These are phyloP conservation scores for Caloboletus firmus DNA, from an alignment of 1,284 basidiomycete genomes.

Conservation along the genomic window DNA sequence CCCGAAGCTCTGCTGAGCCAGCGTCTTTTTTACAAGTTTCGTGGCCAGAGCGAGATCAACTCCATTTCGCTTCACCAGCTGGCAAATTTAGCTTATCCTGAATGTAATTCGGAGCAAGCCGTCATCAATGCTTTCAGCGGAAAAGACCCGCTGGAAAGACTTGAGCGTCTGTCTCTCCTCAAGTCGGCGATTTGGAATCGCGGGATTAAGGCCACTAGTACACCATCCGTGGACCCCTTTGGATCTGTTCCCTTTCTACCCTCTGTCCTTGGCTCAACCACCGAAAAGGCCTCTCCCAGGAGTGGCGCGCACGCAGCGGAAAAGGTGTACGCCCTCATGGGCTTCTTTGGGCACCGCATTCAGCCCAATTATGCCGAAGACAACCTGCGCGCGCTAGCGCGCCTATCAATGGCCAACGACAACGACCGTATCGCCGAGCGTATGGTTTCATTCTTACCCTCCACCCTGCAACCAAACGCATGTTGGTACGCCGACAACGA, in stretches of 20 bases:
- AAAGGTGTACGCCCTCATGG: conserved; percentile 22
- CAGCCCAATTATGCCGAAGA: conserved; percentile 11
- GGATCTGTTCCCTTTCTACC: no score
- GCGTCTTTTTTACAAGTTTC: conserved; percentile 12
- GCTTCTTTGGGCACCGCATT: conserved; percentile 24
- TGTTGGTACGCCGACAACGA: conserved; percentile 22
- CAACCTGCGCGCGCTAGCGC: conserved; percentile 17
- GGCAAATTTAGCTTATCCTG: conserved; percentile 15
- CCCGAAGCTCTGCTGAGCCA: conserved; percentile 21
- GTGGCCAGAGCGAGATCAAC: conserved; percentile 1
- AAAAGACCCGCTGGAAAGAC: conserved; percentile 8
- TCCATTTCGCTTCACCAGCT: conserved; percentile 7
- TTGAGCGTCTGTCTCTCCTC: conserved; percentile 16
- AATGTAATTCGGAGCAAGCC: neutral
- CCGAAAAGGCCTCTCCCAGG: neutral
- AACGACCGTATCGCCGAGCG: conserved; percentile 22
- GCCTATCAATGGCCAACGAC: conserved; percentile 26
- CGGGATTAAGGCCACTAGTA: neutral
- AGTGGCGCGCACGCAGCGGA: conserved; percentile 14
- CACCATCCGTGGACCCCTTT: neutral
- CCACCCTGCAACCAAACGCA: neutral
- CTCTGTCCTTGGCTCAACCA: no score
- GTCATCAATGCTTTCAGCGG: neutral
- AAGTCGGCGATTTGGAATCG: conserved; percentile 23
- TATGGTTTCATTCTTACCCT: conserved; percentile 21